These are phyloP conservation scores for Skeletonema tropicum DNA, from an alignment of 108 stramenopile species.

Conservation along the genomic window DNA sequence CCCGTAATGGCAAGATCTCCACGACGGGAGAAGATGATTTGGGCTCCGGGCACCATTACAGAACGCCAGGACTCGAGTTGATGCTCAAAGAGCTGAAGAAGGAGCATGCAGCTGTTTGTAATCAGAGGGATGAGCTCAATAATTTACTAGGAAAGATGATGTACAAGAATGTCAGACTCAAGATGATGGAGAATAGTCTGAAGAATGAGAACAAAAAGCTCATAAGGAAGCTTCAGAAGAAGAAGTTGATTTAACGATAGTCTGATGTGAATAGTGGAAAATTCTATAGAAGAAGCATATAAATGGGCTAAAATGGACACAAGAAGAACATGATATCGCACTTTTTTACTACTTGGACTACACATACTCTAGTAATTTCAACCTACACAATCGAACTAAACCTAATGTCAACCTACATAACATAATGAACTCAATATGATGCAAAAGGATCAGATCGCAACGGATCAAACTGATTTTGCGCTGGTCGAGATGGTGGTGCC, in stretches of 20 bases:
- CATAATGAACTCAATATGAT: background rate
- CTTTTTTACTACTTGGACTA: background rate
- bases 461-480: conserved; percentile 29
- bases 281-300: too few relatives aligned
- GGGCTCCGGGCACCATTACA: background rate
- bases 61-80: background rate
- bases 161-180: background rate
- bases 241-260: too few relatives aligned
- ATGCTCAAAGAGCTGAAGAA: background rate
- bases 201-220: background rate
- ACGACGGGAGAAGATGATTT: background rate
- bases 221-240: background rate
- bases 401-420: too few relatives aligned
- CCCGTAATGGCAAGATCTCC: background rate
- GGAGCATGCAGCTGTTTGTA: background rate
- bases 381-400: too few relatives aligned
- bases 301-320: too few relatives aligned
- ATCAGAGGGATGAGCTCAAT: background rate
- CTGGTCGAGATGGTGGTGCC: background rate
- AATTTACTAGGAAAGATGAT: background rate
- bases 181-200: background rate
- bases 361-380: background rate
- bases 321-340: conserved; percentile 44
- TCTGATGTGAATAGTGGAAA: too few relatives aligned
- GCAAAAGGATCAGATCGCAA: conserved; percentile 37